phyloP scores from a whole-genome alignment of 192 early-diverging fungal species.

The Dissophora ornata region DNA sequence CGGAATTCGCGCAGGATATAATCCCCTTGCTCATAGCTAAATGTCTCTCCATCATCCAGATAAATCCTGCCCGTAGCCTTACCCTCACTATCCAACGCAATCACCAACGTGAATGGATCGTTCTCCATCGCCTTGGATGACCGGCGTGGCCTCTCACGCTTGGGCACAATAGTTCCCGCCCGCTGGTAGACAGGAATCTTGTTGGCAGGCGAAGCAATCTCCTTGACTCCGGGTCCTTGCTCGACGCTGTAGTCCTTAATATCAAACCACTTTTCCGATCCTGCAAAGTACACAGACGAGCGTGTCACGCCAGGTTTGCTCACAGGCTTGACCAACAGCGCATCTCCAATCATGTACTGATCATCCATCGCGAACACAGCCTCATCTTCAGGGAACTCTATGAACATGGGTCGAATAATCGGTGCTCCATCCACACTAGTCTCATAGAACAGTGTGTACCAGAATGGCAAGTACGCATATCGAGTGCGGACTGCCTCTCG shows the following conservation, averaged over 20 bases:
- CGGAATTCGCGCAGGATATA: conserved; percentile 72
- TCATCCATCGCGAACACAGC: conserved; percentile 83
- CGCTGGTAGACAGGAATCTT: conserved; percentile 88
- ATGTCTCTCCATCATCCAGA: conserved; percentile 91
- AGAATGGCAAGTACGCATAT: conserved; percentile 90
- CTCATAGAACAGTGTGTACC: conserved; percentile 93
- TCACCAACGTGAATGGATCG: conserved; percentile 93
- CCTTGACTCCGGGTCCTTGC: conserved; percentile 48
- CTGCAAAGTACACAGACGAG: conserved; percentile 80
- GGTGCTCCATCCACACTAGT: conserved; percentile 79
- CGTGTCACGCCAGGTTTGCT: conserved; percentile 65
- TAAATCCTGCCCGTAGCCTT: conserved; percentile 85
- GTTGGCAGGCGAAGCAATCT: conserved; percentile 74
- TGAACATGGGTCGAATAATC: conserved; percentile 90
- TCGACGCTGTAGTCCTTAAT: conserved; percentile 71
- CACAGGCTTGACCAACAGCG: conserved; percentile 80
- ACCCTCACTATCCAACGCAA: conserved; percentile 77
- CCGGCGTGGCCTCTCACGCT: conserved; percentile 86
- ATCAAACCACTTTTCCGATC: conserved; percentile 69
- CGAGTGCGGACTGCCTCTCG: conserved; percentile 83
- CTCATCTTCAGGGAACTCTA: conserved; percentile 87
- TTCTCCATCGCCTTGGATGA: conserved; percentile 80
- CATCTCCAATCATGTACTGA: conserved; percentile 91
- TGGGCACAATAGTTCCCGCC: conserved; percentile 91
- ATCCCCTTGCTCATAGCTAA: conserved; percentile 71